Evolutionary conservation across 805 yeast species (phyloP).

Genomic region (Scheffersomyces amazonensis): DNA sequence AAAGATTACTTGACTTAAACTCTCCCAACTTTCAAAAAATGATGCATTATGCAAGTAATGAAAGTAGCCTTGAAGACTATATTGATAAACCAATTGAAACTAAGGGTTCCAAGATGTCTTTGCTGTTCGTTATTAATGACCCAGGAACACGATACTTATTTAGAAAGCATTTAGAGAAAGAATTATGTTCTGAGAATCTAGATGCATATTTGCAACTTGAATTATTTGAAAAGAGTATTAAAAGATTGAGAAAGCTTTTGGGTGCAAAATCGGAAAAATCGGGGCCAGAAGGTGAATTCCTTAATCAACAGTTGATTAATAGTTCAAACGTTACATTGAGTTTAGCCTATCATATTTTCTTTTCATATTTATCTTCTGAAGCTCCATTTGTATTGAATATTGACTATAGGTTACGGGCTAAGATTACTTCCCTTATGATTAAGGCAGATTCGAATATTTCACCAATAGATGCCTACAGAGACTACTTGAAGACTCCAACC

Average conservation of each 20-base stretch:
- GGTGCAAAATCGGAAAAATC: slow-evolving; percentile 29
- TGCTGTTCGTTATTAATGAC: slow-evolving; percentile 54
- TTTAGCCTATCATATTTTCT: slow-evolving; percentile 60
- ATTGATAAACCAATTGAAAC: not conserved
- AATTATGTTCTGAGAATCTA: slow-evolving; percentile 72
- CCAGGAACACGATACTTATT: slow-evolving; percentile 75
- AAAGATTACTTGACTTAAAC: not conserved
- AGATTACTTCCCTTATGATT: slow-evolving; percentile 30
- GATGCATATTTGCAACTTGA: slow-evolving; percentile 64
- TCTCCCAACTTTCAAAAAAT: too few relatives aligned
- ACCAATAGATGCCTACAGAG: not conserved
- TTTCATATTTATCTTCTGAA: slow-evolving; percentile 61
- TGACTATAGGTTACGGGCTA: slow-evolving; percentile 48
- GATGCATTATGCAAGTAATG: too few relatives aligned
- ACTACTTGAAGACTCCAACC: slow-evolving; percentile 10
- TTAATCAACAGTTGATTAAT: slow-evolving; percentile 3
- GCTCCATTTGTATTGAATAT: slow-evolving; percentile 73
- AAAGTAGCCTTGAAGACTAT: too few relatives aligned
- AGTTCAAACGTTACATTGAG: slow-evolving; percentile 29
- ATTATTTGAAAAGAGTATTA: slow-evolving; percentile 48
- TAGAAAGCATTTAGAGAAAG: slow-evolving; percentile 59
- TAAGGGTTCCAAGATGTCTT: slow-evolving; percentile 2
- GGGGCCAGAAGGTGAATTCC: not conserved
- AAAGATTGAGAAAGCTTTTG: slow-evolving; percentile 33
- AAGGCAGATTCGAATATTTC: slow-evolving; percentile 4